Evolutionary conservation across 306 rosid species (phyloP), one percentile per base, ranked within the genome.

Genomic region (Mimosa pudica): DNA sequence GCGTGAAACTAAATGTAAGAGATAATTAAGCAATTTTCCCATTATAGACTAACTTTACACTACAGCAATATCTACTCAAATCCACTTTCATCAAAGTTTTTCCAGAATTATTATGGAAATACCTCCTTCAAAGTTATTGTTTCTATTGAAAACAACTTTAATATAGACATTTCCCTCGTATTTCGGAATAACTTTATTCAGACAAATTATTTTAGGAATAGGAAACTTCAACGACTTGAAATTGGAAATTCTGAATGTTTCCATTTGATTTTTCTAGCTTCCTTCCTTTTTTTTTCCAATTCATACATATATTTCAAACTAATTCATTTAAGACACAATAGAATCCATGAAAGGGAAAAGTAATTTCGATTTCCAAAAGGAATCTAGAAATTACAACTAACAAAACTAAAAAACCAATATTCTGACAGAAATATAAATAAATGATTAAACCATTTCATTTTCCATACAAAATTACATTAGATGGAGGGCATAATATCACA

Each of bases 381-480:
- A 57, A 7, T 8, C 30, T 6, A 57, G 8, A 57, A 57, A n/a
- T 57, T n/a, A 7, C 8, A 58, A 8, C 63, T 10, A 13, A 17
- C 30, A 24, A 57, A n/a, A 7, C 0, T 54, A 55, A n/a, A 58
- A 58, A 7, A 18, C 12, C 6, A 24, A 24, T 0, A 57, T 57
- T 20, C 30, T 32, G 4, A 32, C 36, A 4, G 30, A 69, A 69
- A 69, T 10, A 10, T 1, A n/a, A 69, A 18, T 44, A 3, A 18
- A 9, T 8, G 5, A 20, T 70, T 0, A 20, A 30, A 11, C 14
- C 24, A 2, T 24, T 47, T 47, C 60, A 46, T 70, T 70, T 70
- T 46, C 74, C 12, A 46, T 70, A 47, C 58, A 72, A 72, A 72
- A 49, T 72, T 63, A 72, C 4, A 33, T 72, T 72, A 72, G 62